A percentile compares a stretch with the other conserved stretches of the same genome.
Evolutionary conservation across 306 rosid species (phyloP).

Genomic region (Prunus mume): DNA sequence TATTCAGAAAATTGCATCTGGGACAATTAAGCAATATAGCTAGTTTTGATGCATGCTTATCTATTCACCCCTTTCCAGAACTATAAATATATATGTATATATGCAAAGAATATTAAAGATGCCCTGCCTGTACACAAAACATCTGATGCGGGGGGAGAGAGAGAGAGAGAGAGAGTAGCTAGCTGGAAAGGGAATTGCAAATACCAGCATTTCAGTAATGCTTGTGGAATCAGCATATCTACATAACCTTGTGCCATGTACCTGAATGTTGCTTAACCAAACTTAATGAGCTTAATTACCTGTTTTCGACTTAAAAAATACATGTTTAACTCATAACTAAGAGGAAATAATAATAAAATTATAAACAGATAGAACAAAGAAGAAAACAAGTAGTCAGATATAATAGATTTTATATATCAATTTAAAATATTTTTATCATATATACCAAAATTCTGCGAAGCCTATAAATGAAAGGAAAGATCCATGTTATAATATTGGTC

Average conservation of each 20-base stretch:
- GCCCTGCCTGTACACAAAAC: not conserved
- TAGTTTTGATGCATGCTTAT: not conserved
- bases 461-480: not conserved
- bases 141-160: not conserved
- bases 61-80: not conserved
- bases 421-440: not conserved
- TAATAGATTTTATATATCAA: not conserved
- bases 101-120: slow-evolving; percentile 1
- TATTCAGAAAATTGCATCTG: no score
- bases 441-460: not conserved
- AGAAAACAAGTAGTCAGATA: not conserved
- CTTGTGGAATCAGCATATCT: slow-evolving; percentile 1
- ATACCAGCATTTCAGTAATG: slow-evolving; percentile 1
- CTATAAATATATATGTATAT: no score
- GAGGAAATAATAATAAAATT: not conserved
- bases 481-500: slow-evolving; percentile 5
- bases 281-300: not conserved
- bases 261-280: not conserved
- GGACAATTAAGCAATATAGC: no score
- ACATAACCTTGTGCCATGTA: not conserved
- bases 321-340: not conserved
- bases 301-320: not conserved
- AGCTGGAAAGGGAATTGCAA: not conserved
- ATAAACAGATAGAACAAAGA: not conserved
- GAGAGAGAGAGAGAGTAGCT: not conserved